A percentile compares a stretch with the other conserved stretches of the same genome.
Conservation (phyloP, 805 yeast genomes). For the Yarrowia porcina region DNA sequence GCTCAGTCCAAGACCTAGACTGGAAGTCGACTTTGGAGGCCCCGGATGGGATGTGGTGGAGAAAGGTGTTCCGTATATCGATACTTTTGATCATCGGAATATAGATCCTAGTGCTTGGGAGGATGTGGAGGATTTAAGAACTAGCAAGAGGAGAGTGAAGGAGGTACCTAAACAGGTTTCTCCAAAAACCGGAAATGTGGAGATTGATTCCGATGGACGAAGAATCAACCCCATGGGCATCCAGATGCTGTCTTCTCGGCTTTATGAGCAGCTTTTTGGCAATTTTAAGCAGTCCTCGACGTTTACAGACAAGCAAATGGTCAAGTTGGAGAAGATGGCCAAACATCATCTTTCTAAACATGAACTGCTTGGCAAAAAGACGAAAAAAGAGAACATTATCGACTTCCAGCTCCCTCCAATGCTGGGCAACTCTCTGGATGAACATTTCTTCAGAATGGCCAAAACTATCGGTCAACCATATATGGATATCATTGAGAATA, state of each 20-base stretch:
- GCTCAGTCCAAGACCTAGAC: background rate
- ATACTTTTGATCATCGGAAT: background rate
- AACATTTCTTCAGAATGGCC: conserved; percentile 76
- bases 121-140: conserved; percentile 7
- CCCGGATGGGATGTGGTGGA: background rate
- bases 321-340: conserved; percentile 51
- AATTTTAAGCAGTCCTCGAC: background rate
- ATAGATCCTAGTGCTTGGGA: background rate
- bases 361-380: conserved; percentile 70
- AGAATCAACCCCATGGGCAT: conserved; percentile 42
- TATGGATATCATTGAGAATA: conserved; percentile 47
- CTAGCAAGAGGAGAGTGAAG: no score
- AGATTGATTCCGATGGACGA: background rate
- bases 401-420: conserved; percentile 58
- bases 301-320: background rate
- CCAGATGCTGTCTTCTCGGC: conserved; percentile 32
- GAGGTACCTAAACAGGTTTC: no score
- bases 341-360: conserved; percentile 57
- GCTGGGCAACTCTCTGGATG: conserved; percentile 72
- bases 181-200: no score
- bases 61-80: no score
- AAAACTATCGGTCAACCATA: conserved; percentile 57
- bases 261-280: conserved; percentile 33
- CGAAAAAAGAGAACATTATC: conserved; percentile 55
- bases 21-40: background rate